phyloP scores from a whole-genome alignment of 257 asterid species.

The Scutellaria galericulata region DNA sequence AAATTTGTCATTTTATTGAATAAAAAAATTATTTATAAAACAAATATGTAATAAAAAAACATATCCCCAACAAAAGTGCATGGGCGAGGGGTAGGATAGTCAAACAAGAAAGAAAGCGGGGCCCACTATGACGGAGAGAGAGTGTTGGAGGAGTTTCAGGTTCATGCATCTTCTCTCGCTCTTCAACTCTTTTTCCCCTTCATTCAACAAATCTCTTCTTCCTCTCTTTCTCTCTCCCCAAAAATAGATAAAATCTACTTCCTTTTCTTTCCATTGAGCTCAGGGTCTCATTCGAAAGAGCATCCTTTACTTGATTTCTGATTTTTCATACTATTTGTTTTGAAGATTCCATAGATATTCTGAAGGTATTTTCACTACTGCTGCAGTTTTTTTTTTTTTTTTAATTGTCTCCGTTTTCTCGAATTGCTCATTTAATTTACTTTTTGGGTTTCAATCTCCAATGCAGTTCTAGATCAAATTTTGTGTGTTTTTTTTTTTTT shows the following conservation, averaged over 20 bases:
- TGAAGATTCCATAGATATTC: conserved; percentile 23
- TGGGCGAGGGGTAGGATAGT: neutral
- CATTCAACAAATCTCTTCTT: conserved; percentile 1
- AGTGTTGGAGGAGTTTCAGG: conserved; percentile 31
- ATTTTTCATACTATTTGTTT: neutral
- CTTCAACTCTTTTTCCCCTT: conserved; percentile 31
- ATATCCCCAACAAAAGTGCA: neutral
- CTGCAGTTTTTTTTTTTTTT: neutral
- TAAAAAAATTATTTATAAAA: no score
- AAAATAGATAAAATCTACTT: neutral
- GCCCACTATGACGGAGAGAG: conserved; percentile 25
- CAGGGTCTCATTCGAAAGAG: conserved; percentile 13
- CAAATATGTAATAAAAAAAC: neutral
- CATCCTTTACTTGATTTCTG: neutral
- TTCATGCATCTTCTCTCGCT: conserved; percentile 46
- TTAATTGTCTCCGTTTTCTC: neutral
- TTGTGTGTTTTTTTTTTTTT: conserved; percentile 19
- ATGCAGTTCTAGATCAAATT: conserved; percentile 22
- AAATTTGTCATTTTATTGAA: no score
- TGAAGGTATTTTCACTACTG: conserved; percentile 33
- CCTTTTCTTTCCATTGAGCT: neutral
- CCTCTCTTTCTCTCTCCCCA: neutral
- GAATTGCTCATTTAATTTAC: conserved; percentile 9
- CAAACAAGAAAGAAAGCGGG: conserved; percentile 22
- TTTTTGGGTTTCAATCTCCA: conserved; percentile 16